Percentiles rank a stretch among this genome's conserved stretches.
Evolutionary conservation across 495 filamentous ascomycete species (phyloP).

Genomic region (Physcia stellaris): DNA sequence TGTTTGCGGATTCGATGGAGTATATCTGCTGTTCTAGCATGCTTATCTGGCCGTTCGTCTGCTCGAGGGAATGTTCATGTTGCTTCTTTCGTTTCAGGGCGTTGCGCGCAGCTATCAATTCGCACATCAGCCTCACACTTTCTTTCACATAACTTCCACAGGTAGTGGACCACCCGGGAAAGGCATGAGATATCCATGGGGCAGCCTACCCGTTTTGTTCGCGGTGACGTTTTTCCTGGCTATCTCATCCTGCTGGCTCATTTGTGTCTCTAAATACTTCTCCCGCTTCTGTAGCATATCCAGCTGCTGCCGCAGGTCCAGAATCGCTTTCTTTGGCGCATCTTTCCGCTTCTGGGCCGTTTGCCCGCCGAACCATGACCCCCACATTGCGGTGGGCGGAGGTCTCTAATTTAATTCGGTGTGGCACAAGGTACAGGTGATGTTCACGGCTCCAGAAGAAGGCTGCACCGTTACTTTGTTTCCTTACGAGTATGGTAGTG

Average conservation of each 20-base stretch:
- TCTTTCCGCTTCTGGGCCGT: constrained; percentile 76
- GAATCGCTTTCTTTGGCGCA: constrained; percentile 91
- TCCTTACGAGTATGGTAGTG: no score
- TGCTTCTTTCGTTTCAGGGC: constrained; percentile 93
- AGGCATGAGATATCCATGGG: no score
- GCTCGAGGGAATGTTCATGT: constrained; percentile 78
- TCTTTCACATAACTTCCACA: no score
- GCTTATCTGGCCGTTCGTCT: constrained; percentile 76
- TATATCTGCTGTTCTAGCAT: constrained; percentile 94
- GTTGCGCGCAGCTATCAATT: constrained; percentile 60
- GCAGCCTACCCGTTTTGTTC: constrained; percentile 73
- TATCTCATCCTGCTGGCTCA: constrained; percentile 81
- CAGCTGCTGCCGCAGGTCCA: constrained; percentile 73
- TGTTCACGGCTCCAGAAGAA: neutral
- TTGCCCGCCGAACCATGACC: constrained; percentile 69
- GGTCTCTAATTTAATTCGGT: no score
- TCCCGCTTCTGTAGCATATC: constrained; percentile 98
- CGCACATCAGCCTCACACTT: neutral
- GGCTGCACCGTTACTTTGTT: no score
- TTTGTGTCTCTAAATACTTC: constrained; percentile 77
- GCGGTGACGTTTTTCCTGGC: constrained; percentile 81
- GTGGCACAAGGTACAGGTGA: no score
- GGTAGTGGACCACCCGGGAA: no score
- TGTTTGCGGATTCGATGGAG: constrained; percentile 93
- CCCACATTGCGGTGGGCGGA: constrained; percentile 43